phyloP scores from a whole-genome alignment of 139 green algal species.

The Penium margaritaceum region DNA sequence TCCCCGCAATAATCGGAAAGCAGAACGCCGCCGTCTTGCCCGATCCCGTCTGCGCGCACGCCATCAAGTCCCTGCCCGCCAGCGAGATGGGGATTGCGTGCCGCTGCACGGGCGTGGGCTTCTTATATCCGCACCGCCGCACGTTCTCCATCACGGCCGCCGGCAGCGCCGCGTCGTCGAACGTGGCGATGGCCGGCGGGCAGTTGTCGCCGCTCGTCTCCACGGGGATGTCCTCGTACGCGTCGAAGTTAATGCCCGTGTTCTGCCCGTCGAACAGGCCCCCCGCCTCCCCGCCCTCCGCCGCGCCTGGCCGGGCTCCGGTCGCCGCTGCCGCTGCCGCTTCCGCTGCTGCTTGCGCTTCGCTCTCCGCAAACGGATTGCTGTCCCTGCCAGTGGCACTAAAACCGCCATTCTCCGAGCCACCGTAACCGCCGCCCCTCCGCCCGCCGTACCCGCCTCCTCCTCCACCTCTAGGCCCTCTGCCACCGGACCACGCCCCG shows the following conservation, averaged over 20 bases:
- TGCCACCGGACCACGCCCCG: constrained; percentile 22
- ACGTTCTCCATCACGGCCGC: constrained; percentile 77
- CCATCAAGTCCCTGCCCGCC: constrained; percentile 89
- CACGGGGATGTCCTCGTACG: constrained; percentile 97
- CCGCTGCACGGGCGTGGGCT: constrained; percentile 93
- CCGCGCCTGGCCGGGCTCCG: constrained; percentile 1
- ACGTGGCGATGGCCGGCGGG: constrained; percentile 70
- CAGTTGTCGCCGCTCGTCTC: constrained; percentile 76
- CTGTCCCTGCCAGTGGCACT: constrained; percentile 6
- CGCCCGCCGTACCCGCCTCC: constrained; percentile 18
- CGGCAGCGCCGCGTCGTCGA: constrained; percentile 68
- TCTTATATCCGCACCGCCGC: constrained; percentile 88
- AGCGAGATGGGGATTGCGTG: constrained; percentile 93
- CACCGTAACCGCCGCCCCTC: constrained; percentile 19
- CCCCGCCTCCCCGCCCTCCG: constrained; percentile 9
- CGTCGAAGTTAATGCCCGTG: constrained; percentile 96
- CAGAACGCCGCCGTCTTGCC: constrained; percentile 96
- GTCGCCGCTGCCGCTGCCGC: constrained; percentile 10
- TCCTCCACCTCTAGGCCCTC: constrained; percentile 10
- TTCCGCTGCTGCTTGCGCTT: constrained; percentile 12
- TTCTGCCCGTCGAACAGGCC: constrained; percentile 74
- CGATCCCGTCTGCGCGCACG: constrained; percentile 70
- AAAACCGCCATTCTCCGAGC: constrained; percentile 12
- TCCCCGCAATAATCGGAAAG: too few relatives aligned
- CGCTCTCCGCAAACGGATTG: constrained; percentile 10